phyloP scores from a whole-genome alignment of 257 asterid species.

The Solanum paucissectum region DNA sequence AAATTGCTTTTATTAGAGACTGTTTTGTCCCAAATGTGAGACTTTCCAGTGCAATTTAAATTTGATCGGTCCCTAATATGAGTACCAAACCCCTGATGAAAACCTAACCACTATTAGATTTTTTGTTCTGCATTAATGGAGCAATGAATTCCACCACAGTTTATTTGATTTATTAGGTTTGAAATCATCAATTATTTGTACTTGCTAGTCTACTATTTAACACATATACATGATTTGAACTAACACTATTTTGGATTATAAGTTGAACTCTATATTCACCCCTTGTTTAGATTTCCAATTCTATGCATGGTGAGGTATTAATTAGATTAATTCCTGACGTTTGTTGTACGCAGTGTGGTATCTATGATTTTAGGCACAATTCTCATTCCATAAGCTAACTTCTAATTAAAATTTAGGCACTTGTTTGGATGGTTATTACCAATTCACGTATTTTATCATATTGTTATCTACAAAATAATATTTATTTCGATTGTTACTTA shows the following conservation, averaged over 20 bases:
- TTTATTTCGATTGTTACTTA: neutral
- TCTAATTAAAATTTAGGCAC: neutral
- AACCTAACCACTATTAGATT: too few species aligned
- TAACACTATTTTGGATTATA: neutral
- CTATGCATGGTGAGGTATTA: neutral
- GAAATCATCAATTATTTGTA: neutral
- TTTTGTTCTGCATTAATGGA: too few species aligned
- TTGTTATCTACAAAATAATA: neutral
- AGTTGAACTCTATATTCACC: neutral
- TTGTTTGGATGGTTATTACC: neutral
- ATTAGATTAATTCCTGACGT: neutral
- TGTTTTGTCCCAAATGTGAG: neutral
- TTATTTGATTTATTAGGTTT: neutral
- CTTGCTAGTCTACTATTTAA: neutral
- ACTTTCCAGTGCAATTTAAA: too few species aligned
- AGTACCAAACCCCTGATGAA: neutral
- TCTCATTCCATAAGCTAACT: neutral
- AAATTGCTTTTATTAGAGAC: too few species aligned
- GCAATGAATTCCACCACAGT: neutral
- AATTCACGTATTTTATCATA: neutral
- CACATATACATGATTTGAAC: neutral
- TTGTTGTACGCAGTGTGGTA: neutral
- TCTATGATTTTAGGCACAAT: neutral
- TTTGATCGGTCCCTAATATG: neutral
- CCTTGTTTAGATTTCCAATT: neutral